Percentiles rank a stretch among this genome's conserved stretches.
Evolutionary conservation across 208 protist species (phyloP).

Genomic region (Leishmania aethiopica): DNA sequence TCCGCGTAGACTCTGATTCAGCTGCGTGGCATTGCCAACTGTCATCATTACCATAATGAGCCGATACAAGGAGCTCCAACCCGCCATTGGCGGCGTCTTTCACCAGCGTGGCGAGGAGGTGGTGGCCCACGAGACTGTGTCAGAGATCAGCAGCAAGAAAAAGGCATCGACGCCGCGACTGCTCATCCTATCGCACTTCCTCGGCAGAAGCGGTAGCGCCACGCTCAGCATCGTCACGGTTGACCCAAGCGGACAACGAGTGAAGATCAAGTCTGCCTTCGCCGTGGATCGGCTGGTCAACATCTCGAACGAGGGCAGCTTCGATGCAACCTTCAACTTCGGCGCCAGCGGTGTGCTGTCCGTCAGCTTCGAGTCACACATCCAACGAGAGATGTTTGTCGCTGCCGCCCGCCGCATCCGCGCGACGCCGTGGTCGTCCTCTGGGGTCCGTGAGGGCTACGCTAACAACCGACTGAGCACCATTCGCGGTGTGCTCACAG

Average conservation of each 20-base stretch:
- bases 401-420: slow-evolving; percentile 62
- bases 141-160: slow-evolving; percentile 56
- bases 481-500: slow-evolving; percentile 69
- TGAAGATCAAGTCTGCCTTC: slow-evolving; percentile 79
- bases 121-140: slow-evolving; percentile 71
- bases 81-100: slow-evolving; percentile 66
- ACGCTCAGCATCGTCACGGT: slow-evolving; percentile 50
- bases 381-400: slow-evolving; percentile 91
- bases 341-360: slow-evolving; percentile 79
- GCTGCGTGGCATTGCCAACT: not conserved
- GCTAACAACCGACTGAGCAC: slow-evolving; percentile 20
- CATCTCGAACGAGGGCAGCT: slow-evolving; percentile 69
- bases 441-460: slow-evolving; percentile 12
- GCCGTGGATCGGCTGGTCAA: slow-evolving; percentile 72
- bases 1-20: not conserved
- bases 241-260: slow-evolving; percentile 27
- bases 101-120: slow-evolving; percentile 79
- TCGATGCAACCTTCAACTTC: slow-evolving; percentile 89
- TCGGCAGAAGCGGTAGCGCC: slow-evolving; percentile 30
- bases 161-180: slow-evolving; percentile 48
- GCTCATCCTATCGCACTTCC: slow-evolving; percentile 58
- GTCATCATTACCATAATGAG: slow-evolving; percentile 33
- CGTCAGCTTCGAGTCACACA: slow-evolving; percentile 86
- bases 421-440: slow-evolving; percentile 16
- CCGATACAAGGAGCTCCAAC: slow-evolving; percentile 46